Conservation (phyloP, 2,329 filamentous ascomycete species). For the Colletotrichum falcatum region DNA sequence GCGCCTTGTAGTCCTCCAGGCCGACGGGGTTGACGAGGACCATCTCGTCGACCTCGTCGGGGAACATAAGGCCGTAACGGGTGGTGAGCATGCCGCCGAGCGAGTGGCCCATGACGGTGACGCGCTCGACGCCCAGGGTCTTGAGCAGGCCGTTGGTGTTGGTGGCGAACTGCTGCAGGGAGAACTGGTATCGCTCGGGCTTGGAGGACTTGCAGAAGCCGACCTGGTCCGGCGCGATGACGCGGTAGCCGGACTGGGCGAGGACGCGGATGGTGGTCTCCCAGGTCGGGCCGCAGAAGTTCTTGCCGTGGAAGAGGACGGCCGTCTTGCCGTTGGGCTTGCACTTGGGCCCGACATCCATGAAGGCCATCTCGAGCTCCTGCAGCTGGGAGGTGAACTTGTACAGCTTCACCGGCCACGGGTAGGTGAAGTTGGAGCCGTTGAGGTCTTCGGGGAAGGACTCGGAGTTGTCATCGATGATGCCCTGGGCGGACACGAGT, state of each 20-base stretch:
- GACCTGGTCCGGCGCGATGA: slow-evolving; percentile 66
- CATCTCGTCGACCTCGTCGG: slow-evolving; percentile 55
- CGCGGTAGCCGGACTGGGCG: slow-evolving; percentile 59
- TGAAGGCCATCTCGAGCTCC: slow-evolving; percentile 66
- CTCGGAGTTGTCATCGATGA: slow-evolving; percentile 50
- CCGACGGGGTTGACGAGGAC: slow-evolving; percentile 65
- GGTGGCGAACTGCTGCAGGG: slow-evolving; percentile 61
- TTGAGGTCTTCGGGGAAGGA: slow-evolving; percentile 57
- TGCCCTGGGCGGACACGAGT: slow-evolving; percentile 45
- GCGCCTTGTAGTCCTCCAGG: slow-evolving; percentile 64
- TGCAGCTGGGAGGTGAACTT: slow-evolving; percentile 60
- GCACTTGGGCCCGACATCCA: slow-evolving; percentile 59
- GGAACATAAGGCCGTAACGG: slow-evolving; percentile 64
- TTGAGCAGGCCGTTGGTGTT: slow-evolving; percentile 63
- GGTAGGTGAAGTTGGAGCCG: slow-evolving; percentile 65
- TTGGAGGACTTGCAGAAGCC: slow-evolving; percentile 70
- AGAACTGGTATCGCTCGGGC: slow-evolving; percentile 63
- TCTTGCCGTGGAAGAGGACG: slow-evolving; percentile 66
- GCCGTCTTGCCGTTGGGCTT: slow-evolving; percentile 55
- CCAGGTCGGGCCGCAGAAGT: slow-evolving; percentile 68
- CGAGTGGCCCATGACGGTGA: slow-evolving; percentile 65
- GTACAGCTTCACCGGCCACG: slow-evolving; percentile 62
- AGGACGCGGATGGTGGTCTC: slow-evolving; percentile 59
- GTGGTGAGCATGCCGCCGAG: slow-evolving; percentile 66
- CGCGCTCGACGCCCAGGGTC: slow-evolving; percentile 56